Evolutionary conservation across 208 protist genomes (phyloP).

Genomic region (Crithidia bombi): DNA sequence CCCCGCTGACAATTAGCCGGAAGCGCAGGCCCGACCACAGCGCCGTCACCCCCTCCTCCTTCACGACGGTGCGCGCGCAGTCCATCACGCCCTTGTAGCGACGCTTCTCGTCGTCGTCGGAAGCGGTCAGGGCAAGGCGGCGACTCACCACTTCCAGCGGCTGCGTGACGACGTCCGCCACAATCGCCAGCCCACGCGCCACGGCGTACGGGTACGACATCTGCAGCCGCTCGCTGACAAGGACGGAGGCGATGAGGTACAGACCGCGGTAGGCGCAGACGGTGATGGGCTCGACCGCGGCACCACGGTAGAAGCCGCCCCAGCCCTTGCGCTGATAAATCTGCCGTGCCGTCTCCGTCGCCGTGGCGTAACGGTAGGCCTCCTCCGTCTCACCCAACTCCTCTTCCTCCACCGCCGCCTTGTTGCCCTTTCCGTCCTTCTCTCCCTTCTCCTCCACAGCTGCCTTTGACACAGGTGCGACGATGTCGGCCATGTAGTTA

Average conservation of each 20-base stretch:
- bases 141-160: slow-evolving; percentile 83
- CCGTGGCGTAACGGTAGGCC: slow-evolving; percentile 69
- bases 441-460: not conserved
- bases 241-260: slow-evolving; percentile 47
- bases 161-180: slow-evolving; percentile 68
- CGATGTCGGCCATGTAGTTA: slow-evolving; percentile 84
- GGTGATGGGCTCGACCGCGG: slow-evolving; percentile 61
- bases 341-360: slow-evolving; percentile 50
- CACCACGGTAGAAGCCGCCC: slow-evolving; percentile 72
- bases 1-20: slow-evolving; percentile 42
- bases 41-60: slow-evolving; percentile 72
- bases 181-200: slow-evolving; percentile 55
- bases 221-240: slow-evolving; percentile 41
- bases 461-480: slow-evolving; percentile 30
- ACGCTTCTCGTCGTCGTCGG: slow-evolving; percentile 40
- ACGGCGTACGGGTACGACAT: slow-evolving; percentile 59
- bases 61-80: slow-evolving; percentile 70
- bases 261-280: slow-evolving; percentile 72
- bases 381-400: slow-evolving; percentile 27
- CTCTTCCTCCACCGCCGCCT: slow-evolving; percentile 9
- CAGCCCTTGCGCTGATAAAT: slow-evolving; percentile 67
- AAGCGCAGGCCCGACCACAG: slow-evolving; percentile 74
- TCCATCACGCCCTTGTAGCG: slow-evolving; percentile 64
- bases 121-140: slow-evolving; percentile 75
- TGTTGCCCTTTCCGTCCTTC: not conserved